A percentile compares a stretch with the other conserved stretches of the same genome.
Conservation (phyloP, 2,329 filamentous ascomycete genomes). For the Teratosphaeria nubilosa region DNA sequence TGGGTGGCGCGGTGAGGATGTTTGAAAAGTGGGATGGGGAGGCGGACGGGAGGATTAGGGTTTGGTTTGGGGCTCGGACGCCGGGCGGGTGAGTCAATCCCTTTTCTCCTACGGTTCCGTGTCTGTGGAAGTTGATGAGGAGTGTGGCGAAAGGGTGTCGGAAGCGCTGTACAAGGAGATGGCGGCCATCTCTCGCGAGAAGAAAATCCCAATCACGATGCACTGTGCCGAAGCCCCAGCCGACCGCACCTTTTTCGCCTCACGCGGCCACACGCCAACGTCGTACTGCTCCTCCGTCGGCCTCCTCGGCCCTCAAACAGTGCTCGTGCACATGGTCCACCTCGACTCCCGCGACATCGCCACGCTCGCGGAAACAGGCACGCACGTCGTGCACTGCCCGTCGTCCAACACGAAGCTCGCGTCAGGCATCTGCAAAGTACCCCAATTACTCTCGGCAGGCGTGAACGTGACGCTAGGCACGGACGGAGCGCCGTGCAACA, state of each 20-base stretch:
- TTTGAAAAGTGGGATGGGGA: conserved; percentile 27
- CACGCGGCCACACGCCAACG: conserved; percentile 30
- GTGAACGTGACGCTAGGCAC: conserved; percentile 43
- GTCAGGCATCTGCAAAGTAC: conserved; percentile 40
- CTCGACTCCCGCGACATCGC: conserved; percentile 36
- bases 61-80: conserved; percentile 31
- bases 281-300: conserved; percentile 33
- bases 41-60: conserved; percentile 26
- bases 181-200: conserved; percentile 21
- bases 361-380: conserved; percentile 30
- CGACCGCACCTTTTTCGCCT: conserved; percentile 25
- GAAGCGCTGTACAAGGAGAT: conserved; percentile 27
- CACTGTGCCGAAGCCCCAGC: conserved; percentile 29
- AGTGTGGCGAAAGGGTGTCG: conserved; percentile 17
- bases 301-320: conserved; percentile 33
- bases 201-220: conserved; percentile 29
- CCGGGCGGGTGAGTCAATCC: conserved; percentile 23
- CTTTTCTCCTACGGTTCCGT: not conserved
- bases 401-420: conserved; percentile 44
- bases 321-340: conserved; percentile 45
- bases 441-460: conserved; percentile 32
- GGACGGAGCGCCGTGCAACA: conserved; percentile 45
- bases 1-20: conserved; percentile 25
- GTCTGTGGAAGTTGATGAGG: not conserved
- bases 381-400: conserved; percentile 42